Conservation (phyloP, 1,284 basidiomycete species). For the Papiliotrema flavescens region DNA sequence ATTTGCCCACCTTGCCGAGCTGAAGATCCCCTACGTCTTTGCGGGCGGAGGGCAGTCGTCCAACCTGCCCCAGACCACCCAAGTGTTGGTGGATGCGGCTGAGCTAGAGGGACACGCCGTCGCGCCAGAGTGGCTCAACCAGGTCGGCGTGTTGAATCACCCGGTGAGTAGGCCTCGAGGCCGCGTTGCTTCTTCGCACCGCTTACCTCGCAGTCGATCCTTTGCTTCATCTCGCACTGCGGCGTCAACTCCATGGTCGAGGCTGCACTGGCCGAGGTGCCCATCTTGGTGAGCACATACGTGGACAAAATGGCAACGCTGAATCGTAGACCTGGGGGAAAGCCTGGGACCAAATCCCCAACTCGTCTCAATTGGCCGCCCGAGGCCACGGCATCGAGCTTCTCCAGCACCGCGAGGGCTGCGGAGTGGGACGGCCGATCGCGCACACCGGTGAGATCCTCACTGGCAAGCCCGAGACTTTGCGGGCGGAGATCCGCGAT, state of each 20-base stretch:
- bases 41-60: constrained; percentile 12
- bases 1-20: constrained; percentile 4
- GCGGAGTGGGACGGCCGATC: constrained; percentile 5
- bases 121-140: constrained; percentile 15
- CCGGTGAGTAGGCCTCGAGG: not conserved
- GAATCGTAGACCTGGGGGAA: constrained; percentile 6
- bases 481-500: constrained; percentile 1
- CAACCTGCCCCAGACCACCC: constrained; percentile 6
- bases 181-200: too few relatives aligned
- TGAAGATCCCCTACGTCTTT: constrained; percentile 11
- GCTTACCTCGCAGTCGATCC: too few relatives aligned
- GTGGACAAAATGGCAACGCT: not conserved
- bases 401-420: constrained; percentile 15
- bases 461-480: constrained; percentile 4
- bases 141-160: constrained; percentile 12
- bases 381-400: constrained; percentile 14
- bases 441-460: constrained; percentile 7
- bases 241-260: constrained; percentile 16
- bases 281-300: constrained; percentile 12
- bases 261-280: constrained; percentile 9
- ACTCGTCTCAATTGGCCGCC: constrained; percentile 3
- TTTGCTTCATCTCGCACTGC: constrained; percentile 15
- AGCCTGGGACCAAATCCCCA: constrained; percentile 8
- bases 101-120: constrained; percentile 8
- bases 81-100: constrained; percentile 1